Evolutionary conservation across 2,329 filamentous ascomycete species (phyloP), one percentile per base, ranked within the genome.

Genomic region (Meredithiella fracta): DNA sequence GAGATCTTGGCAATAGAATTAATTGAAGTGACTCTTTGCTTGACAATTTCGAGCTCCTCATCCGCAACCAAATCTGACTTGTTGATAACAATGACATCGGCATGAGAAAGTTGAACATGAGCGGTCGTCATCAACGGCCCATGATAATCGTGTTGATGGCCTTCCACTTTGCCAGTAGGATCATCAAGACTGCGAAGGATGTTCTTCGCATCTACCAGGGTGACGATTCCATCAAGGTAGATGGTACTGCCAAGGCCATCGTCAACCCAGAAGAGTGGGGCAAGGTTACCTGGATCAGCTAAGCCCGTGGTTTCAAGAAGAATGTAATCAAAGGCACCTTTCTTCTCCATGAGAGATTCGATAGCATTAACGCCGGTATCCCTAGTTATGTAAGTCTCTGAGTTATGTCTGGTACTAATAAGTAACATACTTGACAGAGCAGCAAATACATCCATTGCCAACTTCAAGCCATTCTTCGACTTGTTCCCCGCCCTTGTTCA

Each of bases 361-460:
- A 98, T 94, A 37, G 92, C 92, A 62, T 87, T 87, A 38, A 98
- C 91, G 11, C 92, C 92, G 0, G 85, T 82, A 67, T 98, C 92
- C 71, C 86, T 90, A 31, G 20, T 0, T 11, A 26, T 42, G 47
- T 50, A 23, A 52, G 47, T 5, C 25, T 23, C 20, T 11, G 1
- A 8, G 9, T 38, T 11, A 40, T 20, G 6, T 11, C 11, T 17
- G 51, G 34, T 17, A 17, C n/a, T 14, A 17, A 15, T 2, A 38
- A 40, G 53, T 52, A 34, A 6, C 65, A 57, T 73, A 90, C 82
- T 96, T 98, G 63, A 97, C 90, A 2, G 89, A 94, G 70, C 92
- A 98, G 71, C 92, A 98, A 62, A 98, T 89, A 67, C 92, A 98
- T 60, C 92, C 92, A 63, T 98, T 98, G 54, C 87, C 89, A 54